Conservation (phyloP, 148 eudicot species). For the Mesembryanthemum crystallinum region DNA sequence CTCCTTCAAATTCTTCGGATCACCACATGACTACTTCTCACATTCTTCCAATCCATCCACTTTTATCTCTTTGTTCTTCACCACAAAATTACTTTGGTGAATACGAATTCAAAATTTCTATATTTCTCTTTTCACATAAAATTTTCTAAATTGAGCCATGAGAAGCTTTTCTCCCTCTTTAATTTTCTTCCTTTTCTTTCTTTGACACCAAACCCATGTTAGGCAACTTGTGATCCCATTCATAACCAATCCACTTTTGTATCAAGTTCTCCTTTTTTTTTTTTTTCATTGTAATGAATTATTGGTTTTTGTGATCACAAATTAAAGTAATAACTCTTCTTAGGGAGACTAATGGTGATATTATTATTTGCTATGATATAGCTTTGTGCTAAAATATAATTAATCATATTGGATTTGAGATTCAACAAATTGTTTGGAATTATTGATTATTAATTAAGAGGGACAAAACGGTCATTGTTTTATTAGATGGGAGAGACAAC, state of each 20-base stretch:
- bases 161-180: not conserved
- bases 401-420: not conserved
- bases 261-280: not conserved
- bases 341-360: not conserved
- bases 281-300: not conserved
- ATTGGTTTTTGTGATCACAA: not conserved
- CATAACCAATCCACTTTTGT: not conserved
- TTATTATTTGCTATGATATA: not conserved
- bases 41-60: not conserved
- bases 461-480: not conserved
- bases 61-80: conserved; percentile 2
- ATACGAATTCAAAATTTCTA: not conserved
- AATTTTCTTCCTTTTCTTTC: not conserved
- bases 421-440: not conserved
- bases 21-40: conserved; percentile 7
- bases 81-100: conserved; percentile 4
- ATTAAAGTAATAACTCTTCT: not conserved
- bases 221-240: not conserved
- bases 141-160: not conserved
- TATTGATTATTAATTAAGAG: not conserved
- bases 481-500: conserved; percentile 27
- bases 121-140: not conserved
- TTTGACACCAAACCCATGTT: not conserved
- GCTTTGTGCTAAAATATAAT: not conserved
- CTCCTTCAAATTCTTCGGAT: not conserved